Evolutionary conservation across 192 early-diverging fungal species (phyloP).

Genomic region (Rhizophagus clarus): DNA sequence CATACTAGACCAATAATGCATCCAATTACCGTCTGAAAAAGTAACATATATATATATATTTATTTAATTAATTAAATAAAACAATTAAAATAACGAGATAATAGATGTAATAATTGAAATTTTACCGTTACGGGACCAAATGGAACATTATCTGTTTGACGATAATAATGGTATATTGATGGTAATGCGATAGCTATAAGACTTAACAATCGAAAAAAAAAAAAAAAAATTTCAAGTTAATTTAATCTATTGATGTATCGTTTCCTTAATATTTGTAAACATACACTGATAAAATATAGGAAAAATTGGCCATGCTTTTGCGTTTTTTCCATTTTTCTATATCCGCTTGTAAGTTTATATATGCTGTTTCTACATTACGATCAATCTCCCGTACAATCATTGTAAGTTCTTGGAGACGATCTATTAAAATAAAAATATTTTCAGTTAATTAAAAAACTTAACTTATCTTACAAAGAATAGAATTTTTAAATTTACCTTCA

Average conservation of each 20-base stretch:
- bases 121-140: slow-evolving; percentile 12
- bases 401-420: slow-evolving; percentile 17
- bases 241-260: too few relatives aligned
- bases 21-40: slow-evolving; percentile 6
- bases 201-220: background rate
- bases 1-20: background rate
- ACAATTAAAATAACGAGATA: background rate
- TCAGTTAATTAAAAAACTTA: background rate
- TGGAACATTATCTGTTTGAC: background rate
- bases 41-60: background rate
- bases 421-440: background rate
- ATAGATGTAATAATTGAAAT: background rate
- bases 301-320: slow-evolving; percentile 4
- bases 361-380: background rate
- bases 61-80: background rate
- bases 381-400: slow-evolving; percentile 13
- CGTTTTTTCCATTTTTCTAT: slow-evolving; percentile 23
- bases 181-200: slow-evolving; percentile 10
- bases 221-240: too few relatives aligned
- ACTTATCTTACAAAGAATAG: background rate
- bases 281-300: slow-evolving; percentile 14
- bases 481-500: background rate
- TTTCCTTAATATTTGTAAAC: background rate
- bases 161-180: slow-evolving; percentile 12
- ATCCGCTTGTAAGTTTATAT: slow-evolving; percentile 4